Base-by-base conservation (phyloP, 2,329 filamentous ascomycete genomes). In the Calcarisporium arbuscula region DNA sequence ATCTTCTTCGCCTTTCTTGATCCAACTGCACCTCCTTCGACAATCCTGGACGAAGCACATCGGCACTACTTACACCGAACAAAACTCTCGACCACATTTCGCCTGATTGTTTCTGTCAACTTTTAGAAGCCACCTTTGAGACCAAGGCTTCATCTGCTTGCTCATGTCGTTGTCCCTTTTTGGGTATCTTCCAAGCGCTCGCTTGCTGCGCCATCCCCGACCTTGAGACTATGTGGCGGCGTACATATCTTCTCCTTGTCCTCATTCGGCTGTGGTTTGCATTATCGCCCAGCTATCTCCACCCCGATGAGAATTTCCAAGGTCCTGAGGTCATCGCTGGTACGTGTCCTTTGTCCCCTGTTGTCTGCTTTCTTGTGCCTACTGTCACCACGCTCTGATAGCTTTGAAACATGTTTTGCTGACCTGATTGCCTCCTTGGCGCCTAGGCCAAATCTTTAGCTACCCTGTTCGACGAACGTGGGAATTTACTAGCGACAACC, bases 251-350 rank as follows among this genome's bases (percentile, higher is more conserved):
- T 44, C 65, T 94, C 37, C 72, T 98, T 50, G 72, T 94, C 52
- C 68, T 92, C 48, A 77, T 95, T 52, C 83, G 92, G 61, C 73
- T 96, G 54, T 96, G 90, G 75, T 90, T 96, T 59, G 90, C 92
- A 41, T 67, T 96, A 45, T 89, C 84, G 44, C 85, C 92, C 39
- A 96, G 90, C 70, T 98, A 98, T 61, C 77, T 98, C 30, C 92
- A 98, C 60, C 92, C 92, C 5, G 92, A 98, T 66, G 92, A 98
- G 72, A 92, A 96, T 68, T 98, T 98, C 54, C 92, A 98, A 65
- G 92, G 92, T 22, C 92, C 92, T 12, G 92, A 98, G 68, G 82
- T 96, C 45, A 92, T 96, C 54, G 89, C 90, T 53, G 90, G 90
- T 95, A 77, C 48, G 80, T 65, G 8, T 39, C 39, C 38, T 28